These are phyloP conservation scores for Stagonosporopsis vannaccii DNA, from an alignment of 2,329 filamentous ascomycete species.

Conservation along the genomic window DNA sequence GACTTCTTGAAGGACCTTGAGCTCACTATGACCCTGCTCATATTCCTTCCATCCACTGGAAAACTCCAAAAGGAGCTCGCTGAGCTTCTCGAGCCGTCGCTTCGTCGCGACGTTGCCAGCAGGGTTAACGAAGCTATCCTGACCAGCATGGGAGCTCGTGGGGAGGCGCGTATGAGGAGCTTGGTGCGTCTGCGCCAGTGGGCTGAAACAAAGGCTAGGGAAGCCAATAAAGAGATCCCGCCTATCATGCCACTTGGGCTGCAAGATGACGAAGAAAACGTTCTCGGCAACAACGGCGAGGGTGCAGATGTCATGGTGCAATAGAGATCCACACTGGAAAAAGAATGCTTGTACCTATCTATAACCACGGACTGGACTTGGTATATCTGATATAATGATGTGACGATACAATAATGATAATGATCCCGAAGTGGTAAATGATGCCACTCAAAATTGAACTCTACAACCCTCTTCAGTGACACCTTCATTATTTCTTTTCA, in stretches of 20 bases:
- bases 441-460: neutral
- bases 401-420: conserved; percentile 3
- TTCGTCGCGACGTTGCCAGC: conserved; percentile 84
- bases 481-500: neutral
- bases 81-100: conserved; percentile 76
- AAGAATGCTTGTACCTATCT: neutral
- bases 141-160: conserved; percentile 71
- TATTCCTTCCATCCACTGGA: conserved; percentile 75
- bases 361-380: neutral
- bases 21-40: conserved; percentile 88
- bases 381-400: neutral
- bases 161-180: conserved; percentile 82
- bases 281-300: conserved; percentile 47
- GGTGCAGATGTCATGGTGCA: conserved; percentile 47
- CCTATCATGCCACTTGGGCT: conserved; percentile 52
- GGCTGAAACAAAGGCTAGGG: conserved; percentile 72
- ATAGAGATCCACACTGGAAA: conserved; percentile 5
- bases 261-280: conserved; percentile 42
- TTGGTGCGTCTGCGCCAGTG: conserved; percentile 84
- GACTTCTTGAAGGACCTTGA: conserved; percentile 88
- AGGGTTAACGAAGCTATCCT: conserved; percentile 90
- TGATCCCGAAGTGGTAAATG: neutral
- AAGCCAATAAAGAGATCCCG: conserved; percentile 53
- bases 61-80: conserved; percentile 78
- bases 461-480: neutral